Conservation (phyloP, 768 basidiomycete species). For the Serendipita indica region DNA sequence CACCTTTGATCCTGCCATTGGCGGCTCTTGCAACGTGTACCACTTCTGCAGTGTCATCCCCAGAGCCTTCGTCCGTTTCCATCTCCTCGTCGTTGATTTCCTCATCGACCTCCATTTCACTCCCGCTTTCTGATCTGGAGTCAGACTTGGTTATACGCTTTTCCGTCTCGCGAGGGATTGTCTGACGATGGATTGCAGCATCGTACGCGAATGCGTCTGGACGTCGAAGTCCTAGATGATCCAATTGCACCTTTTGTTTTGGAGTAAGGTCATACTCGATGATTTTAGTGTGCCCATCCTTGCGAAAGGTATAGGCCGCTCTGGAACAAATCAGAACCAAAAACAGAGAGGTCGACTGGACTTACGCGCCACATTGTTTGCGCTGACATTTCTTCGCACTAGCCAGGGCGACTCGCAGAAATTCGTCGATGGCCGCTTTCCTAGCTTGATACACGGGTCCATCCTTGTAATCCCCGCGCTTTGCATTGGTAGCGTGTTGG, state of each 20-base stretch:
- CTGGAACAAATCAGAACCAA: constrained; percentile 27
- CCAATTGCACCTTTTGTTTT: constrained; percentile 57
- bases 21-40: constrained; percentile 47
- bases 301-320: constrained; percentile 72
- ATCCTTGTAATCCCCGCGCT: constrained; percentile 80
- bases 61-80: constrained; percentile 25
- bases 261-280: constrained; percentile 78
- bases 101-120: constrained; percentile 21
- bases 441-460: constrained; percentile 73
- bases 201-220: constrained; percentile 50
- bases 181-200: constrained; percentile 23
- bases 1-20: constrained; percentile 61
- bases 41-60: constrained; percentile 20
- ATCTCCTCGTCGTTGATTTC: constrained; percentile 37
- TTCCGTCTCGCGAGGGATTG: constrained; percentile 34
- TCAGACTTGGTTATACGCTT: constrained; percentile 34
- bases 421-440: constrained; percentile 68
- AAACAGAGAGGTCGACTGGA: constrained; percentile 17
- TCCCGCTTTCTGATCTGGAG: constrained; percentile 26
- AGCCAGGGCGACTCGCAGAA: constrained; percentile 41
- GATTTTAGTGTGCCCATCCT: constrained; percentile 86
- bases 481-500: constrained; percentile 32
- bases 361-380: constrained; percentile 64
- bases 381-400: constrained; percentile 64
- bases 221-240: constrained; percentile 40